phyloP scores from a whole-genome alignment of 495 filamentous ascomycete genomes.

The Parachaetomium inaequale region DNA sequence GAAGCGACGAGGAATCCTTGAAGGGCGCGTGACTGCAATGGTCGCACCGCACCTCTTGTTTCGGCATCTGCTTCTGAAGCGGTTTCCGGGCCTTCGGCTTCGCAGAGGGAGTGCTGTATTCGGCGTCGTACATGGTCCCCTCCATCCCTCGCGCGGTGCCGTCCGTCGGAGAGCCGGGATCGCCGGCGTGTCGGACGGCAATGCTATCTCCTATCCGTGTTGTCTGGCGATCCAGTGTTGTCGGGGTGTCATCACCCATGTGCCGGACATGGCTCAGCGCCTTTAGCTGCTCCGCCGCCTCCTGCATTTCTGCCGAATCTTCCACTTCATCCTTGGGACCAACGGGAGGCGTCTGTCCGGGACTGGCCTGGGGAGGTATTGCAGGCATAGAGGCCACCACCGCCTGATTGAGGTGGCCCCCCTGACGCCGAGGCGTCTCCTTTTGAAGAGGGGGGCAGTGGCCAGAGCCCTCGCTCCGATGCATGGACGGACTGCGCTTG shows the following conservation, averaged over 20 bases:
- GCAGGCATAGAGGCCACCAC: slow-evolving; percentile 7
- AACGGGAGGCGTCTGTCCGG: slow-evolving; percentile 15
- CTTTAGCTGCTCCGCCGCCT: slow-evolving; percentile 57
- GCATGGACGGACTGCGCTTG: slow-evolving; percentile 28
- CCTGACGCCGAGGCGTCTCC: slow-evolving; percentile 31
- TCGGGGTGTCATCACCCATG: slow-evolving; percentile 39
- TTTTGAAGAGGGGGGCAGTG: slow-evolving; percentile 29
- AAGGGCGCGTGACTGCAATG: slow-evolving; percentile 56
- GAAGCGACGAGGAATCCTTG: slow-evolving; percentile 54
- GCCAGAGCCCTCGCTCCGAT: slow-evolving; percentile 17
- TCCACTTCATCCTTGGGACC: slow-evolving; percentile 49
- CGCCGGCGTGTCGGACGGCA: slow-evolving; percentile 36
- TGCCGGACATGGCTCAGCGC: slow-evolving; percentile 55
- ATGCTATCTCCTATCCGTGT: slow-evolving; percentile 36
- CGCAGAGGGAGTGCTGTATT: slow-evolving; percentile 42
- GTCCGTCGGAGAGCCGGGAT: slow-evolving; percentile 43
- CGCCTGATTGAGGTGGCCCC: slow-evolving; percentile 6
- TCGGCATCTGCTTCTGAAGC: slow-evolving; percentile 48
- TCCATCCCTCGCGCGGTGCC: slow-evolving; percentile 39
- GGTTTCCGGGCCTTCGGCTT: slow-evolving; percentile 46
- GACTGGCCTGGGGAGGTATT: slow-evolving; percentile 16
- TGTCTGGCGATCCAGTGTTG: slow-evolving; percentile 23
- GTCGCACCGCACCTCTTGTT: slow-evolving; percentile 53
- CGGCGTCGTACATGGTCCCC: slow-evolving; percentile 34
- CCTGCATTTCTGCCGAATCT: slow-evolving; percentile 57